These are phyloP conservation scores for Cladosporium sp. DNA, from an alignment of 2,329 filamentous ascomycete species.

Conservation along the genomic window DNA sequence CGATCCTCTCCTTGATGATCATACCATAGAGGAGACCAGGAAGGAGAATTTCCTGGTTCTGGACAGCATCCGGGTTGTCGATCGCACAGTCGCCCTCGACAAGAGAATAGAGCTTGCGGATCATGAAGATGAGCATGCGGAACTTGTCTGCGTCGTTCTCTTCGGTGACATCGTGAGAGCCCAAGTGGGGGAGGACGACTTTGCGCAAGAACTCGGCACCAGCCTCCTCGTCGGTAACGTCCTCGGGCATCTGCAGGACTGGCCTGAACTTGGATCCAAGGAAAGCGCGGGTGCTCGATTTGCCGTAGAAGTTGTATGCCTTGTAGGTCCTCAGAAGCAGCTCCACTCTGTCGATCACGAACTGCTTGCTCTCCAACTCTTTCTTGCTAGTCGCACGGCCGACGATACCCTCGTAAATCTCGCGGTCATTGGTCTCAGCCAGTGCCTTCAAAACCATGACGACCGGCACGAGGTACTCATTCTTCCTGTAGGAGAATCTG, in stretches of 20 bases:
- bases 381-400: slow-evolving; percentile 67
- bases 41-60: slow-evolving; percentile 91
- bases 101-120: slow-evolving; percentile 87
- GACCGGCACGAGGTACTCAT: slow-evolving; percentile 91
- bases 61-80: slow-evolving; percentile 94
- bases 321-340: slow-evolving; percentile 91
- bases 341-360: slow-evolving; percentile 92
- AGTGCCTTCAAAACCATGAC: slow-evolving; percentile 97
- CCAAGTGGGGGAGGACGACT: slow-evolving; percentile 88
- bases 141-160: slow-evolving; percentile 89
- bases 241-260: slow-evolving; percentile 78
- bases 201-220: slow-evolving; percentile 87
- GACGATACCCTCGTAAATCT: slow-evolving; percentile 92
- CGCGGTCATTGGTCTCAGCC: slow-evolving; percentile 91
- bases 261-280: slow-evolving; percentile 88
- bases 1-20: slow-evolving; percentile 90
- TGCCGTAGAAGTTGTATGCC: slow-evolving; percentile 77
- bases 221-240: slow-evolving; percentile 81
- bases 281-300: slow-evolving; percentile 76
- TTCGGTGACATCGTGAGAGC: slow-evolving; percentile 78
- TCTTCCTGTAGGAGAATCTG: slow-evolving; percentile 96
- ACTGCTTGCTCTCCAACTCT: slow-evolving; percentile 75
- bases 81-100: slow-evolving; percentile 88
- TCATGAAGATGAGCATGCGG: slow-evolving; percentile 91
- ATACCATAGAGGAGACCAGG: slow-evolving; percentile 92